Evolutionary conservation across 2,329 filamentous ascomycete species (phyloP).

Genomic region (Triangularia verruculosa): DNA sequence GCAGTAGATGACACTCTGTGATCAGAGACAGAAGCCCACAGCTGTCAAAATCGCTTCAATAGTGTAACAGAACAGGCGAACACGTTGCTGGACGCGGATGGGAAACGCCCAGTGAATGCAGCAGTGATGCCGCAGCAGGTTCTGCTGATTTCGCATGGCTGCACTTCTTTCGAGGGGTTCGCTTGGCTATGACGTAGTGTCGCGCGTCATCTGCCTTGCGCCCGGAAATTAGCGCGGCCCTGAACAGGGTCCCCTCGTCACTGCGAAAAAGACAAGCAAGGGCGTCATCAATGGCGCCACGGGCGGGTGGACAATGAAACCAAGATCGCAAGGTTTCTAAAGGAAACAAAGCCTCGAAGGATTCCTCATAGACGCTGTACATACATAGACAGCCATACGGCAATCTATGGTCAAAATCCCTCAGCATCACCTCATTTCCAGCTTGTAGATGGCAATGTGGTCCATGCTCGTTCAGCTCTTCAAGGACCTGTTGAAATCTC

Average conservation of each 20-base stretch:
- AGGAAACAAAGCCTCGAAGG: background rate
- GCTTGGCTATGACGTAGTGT: constrained; percentile 5
- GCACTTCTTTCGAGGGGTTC: background rate
- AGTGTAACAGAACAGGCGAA: background rate
- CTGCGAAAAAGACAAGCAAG: background rate
- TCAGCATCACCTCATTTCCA: no score
- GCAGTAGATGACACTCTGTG: no score
- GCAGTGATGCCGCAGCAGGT: constrained; percentile 1
- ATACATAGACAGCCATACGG: background rate
- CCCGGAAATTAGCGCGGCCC: constrained; percentile 4
- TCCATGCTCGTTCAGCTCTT: background rate
- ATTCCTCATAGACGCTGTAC: background rate
- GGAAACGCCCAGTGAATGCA: background rate
- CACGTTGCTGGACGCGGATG: background rate
- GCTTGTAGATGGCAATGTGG: no score
- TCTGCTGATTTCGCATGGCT: constrained; percentile 1
- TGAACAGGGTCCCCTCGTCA: constrained; percentile 3
- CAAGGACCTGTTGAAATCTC: background rate
- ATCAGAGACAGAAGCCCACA: background rate
- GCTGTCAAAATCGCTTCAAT: constrained; percentile 4
- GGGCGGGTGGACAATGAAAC: background rate
- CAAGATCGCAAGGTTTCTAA: background rate
- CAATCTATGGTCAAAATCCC: no score
- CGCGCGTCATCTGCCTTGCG: constrained; percentile 5
- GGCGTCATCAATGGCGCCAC: background rate